Conservation (phyloP, 2,329 filamentous ascomycete genomes). For the Pleurostoma richardsiae region DNA sequence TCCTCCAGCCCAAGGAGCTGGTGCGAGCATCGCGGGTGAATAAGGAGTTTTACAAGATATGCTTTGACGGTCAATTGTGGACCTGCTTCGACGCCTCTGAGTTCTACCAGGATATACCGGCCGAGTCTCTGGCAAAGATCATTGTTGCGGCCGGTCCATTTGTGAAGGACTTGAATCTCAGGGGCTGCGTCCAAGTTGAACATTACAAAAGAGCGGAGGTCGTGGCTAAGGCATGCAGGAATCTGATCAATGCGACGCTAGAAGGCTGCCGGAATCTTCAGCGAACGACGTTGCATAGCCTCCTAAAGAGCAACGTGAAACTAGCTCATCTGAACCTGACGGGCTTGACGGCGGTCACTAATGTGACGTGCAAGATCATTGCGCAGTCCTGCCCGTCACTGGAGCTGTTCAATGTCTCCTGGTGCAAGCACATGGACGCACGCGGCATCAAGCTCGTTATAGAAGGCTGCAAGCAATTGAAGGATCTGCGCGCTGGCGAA, state of each 20-base stretch:
- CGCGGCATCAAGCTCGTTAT: conserved; percentile 69
- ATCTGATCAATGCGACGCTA: conserved; percentile 80
- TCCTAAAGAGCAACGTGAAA: conserved; percentile 68
- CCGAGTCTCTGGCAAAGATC: conserved; percentile 76
- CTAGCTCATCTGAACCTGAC: conserved; percentile 84
- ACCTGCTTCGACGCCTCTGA: conserved; percentile 75
- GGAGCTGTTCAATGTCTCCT: conserved; percentile 84
- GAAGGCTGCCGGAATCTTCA: conserved; percentile 87
- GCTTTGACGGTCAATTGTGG: conserved; percentile 96
- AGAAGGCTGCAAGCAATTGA: conserved; percentile 65
- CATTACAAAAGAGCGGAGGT: conserved; percentile 74
- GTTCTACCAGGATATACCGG: conserved; percentile 84
- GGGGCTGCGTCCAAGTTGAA: conserved; percentile 85
- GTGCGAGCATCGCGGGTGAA: conserved; percentile 73
- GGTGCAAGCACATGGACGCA: conserved; percentile 84
- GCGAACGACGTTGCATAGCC: conserved; percentile 68
- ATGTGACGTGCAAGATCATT: conserved; percentile 82
- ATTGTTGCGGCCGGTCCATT: conserved; percentile 84
- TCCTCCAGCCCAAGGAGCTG: conserved; percentile 74
- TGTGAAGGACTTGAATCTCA: conserved; percentile 81
- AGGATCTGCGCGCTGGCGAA: conserved; percentile 77
- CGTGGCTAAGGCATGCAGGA: conserved; percentile 78
- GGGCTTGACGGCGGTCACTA: conserved; percentile 73
- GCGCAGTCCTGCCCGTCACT: conserved; percentile 74
- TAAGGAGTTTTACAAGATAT: conserved; percentile 73